Evolutionary conservation across 352 stramenopile species (phyloP).

Genomic region (Globisporangium yorkense): DNA sequence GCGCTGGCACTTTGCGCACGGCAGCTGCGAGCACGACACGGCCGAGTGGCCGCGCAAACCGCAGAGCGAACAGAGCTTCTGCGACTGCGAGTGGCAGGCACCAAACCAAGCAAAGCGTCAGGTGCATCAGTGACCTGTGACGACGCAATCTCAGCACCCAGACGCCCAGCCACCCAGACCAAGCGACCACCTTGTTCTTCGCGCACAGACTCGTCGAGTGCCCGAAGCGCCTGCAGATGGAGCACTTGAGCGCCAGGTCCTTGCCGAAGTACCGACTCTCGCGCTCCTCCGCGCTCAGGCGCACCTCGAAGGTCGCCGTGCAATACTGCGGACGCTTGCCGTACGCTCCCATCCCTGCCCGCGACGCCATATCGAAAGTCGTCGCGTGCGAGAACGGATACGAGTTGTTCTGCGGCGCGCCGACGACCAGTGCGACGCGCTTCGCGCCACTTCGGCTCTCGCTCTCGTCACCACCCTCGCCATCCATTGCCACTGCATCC

Average conservation of each 20-base stretch:
- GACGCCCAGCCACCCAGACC: neutral
- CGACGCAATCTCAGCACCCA: slow-evolving; percentile 37
- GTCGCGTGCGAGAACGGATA: too few species aligned
- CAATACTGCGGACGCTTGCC: neutral
- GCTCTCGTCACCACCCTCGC: slow-evolving; percentile 15
- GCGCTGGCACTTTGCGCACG: slow-evolving; percentile 56
- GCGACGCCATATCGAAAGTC: too few species aligned
- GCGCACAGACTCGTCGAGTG: slow-evolving; percentile 61
- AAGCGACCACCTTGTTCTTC: slow-evolving; percentile 32
- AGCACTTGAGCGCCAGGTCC: slow-evolving; percentile 73
- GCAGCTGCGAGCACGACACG: slow-evolving; percentile 52
- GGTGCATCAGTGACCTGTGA: too few species aligned
- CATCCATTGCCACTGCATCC: slow-evolving; percentile 7
- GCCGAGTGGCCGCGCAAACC: slow-evolving; percentile 55
- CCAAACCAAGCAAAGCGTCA: neutral
- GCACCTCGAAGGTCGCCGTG: neutral
- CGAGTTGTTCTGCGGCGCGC: neutral
- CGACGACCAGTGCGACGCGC: neutral
- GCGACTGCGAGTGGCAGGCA: neutral
- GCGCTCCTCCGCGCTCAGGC: slow-evolving; percentile 26
- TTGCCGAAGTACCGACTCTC: slow-evolving; percentile 73
- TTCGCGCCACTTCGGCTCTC: neutral
- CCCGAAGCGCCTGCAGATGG: slow-evolving; percentile 64
- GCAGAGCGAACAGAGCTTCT: slow-evolving; percentile 39
- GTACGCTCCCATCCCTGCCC: neutral